A percentile compares a stretch with the other conserved stretches of the same genome.
These are phyloP conservation scores for Aegilops umbellulata DNA, from an alignment of 176 grass and related monocot species.

Conservation along the genomic window DNA sequence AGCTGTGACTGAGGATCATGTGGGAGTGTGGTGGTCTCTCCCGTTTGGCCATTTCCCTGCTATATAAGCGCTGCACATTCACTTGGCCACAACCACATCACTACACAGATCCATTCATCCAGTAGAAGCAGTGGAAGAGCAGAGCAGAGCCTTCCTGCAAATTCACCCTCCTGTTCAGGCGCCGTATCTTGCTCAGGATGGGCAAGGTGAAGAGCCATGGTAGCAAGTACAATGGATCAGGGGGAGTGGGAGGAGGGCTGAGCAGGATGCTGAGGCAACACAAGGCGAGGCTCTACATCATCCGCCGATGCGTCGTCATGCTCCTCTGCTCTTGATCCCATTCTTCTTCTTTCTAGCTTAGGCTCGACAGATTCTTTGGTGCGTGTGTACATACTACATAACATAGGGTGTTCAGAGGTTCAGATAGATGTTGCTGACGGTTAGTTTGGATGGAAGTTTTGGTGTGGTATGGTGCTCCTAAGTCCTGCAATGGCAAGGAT, in stretches of 20 bases:
- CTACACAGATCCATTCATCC: constrained; percentile 13
- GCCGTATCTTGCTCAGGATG: constrained; percentile 1
- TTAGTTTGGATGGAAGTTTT: background rate
- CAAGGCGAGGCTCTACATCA: constrained; percentile 54
- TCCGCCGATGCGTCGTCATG: constrained; percentile 37
- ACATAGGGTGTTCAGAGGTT: constrained; percentile 12
- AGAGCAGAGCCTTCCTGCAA: background rate
- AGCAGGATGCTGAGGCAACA: constrained; percentile 53
- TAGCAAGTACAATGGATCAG: background rate
- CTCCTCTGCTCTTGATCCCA: background rate
- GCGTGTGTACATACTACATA: background rate
- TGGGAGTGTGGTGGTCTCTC: background rate
- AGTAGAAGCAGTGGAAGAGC: background rate
- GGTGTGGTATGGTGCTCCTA: constrained; percentile 17
- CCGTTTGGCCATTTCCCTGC: background rate
- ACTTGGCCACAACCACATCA: constrained; percentile 24
- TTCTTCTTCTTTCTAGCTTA: constrained; percentile 3
- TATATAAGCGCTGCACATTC: constrained; percentile 35
- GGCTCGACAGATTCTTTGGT: constrained; percentile 34
- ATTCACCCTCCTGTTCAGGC: background rate
- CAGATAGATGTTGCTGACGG: constrained; percentile 7
- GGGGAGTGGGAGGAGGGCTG: constrained; percentile 25
- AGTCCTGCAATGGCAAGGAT: constrained; percentile 52
- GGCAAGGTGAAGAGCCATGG: constrained; percentile 34
- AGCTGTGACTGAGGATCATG: background rate